Evolutionary conservation across 1,139 yeast genomes (phyloP), one percentile per base, ranked within the genome.

Genomic region (Hemisphaericaspora lyxosophila): DNA sequence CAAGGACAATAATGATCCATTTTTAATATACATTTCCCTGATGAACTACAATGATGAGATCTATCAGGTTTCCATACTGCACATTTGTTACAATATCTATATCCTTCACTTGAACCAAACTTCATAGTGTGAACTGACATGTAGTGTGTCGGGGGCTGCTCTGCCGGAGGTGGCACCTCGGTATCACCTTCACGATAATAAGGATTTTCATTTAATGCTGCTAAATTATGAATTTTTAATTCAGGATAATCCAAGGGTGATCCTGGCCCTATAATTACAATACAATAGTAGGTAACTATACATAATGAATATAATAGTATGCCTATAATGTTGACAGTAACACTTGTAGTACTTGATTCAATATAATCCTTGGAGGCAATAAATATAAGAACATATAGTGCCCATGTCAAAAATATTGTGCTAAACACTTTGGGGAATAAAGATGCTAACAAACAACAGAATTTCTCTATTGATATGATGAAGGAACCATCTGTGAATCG

Each of bases 1-100:
- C 98, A 92, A 0, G 98, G 97, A 57, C 98, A 92, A 60, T 86
- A 95, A 56, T 92, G 98, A 62, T 85, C 94, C 92, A 84, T 84
- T 45, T 75, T 69, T 40, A 92, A 69, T 1, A 86, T 73, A 59
- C 98, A 92, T 39, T 63, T 65, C 8, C 79, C 75, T 46, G 92
- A 79, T 14, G 78, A 62, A 0, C 87, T 82, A 44, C 98, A 92
- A 59, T 92, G 97, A 56, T 92, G 98, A 42, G 87, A 76, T 41
- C 98, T 66, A 59, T 92, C 97, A 0, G 98, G 98, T 57, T 92
- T 92, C 96, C 96, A 89, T 34, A 80, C 82, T 33, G 66, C 57
- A 59, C 98, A 92, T 49, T 82, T 85, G 37, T 68, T 64, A 58
- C 97, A 46, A 34, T 44, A 47, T 28, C 46, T 34, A 27, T 33